These are phyloP conservation scores for Scytalidium sp. DNA, from an alignment of 2,329 filamentous ascomycete genomes.

Conservation along the genomic window DNA sequence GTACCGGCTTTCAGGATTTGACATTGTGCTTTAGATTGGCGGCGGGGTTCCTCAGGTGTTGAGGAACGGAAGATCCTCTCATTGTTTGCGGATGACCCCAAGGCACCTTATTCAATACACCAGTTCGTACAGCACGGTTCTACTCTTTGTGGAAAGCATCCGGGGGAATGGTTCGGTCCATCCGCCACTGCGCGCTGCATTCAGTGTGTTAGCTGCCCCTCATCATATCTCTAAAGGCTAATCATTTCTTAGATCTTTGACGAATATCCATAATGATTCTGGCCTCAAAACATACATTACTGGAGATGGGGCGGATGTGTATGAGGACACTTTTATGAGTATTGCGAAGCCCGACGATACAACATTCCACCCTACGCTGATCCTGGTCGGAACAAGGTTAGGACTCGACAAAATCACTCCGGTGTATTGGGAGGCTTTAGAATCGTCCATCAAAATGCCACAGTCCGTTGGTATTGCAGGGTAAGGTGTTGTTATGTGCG, in stretches of 20 bases:
- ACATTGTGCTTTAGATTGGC: constrained; percentile 61
- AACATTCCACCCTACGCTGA: constrained; percentile 76
- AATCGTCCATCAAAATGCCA: constrained; percentile 76
- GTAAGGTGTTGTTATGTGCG: constrained; percentile 42
- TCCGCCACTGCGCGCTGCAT: constrained; percentile 94
- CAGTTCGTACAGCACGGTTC: constrained; percentile 90
- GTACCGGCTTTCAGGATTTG: not conserved
- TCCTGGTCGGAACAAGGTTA: constrained; percentile 83
- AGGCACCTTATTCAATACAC: constrained; percentile 90
- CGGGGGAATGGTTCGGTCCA: constrained; percentile 98
- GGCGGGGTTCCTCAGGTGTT: constrained; percentile 52
- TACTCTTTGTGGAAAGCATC: constrained; percentile 84
- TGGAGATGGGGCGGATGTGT: constrained; percentile 86
- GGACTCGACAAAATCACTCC: constrained; percentile 94
- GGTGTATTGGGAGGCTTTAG: constrained; percentile 93
- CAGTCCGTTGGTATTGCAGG: constrained; percentile 97
- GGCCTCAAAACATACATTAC: constrained; percentile 82
- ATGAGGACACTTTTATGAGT: constrained; percentile 82
- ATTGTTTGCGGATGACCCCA: constrained; percentile 82
- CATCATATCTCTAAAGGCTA: constrained; percentile 4
- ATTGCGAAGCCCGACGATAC: constrained; percentile 67
- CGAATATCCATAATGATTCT: constrained; percentile 58
- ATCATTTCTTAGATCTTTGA: constrained; percentile 62
- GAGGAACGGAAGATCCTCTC: constrained; percentile 72
- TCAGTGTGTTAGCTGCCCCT: constrained; percentile 56